Evolutionary conservation across 2,329 filamentous ascomycete species (phyloP).

Genomic region (Dothistroma septosporum): DNA sequence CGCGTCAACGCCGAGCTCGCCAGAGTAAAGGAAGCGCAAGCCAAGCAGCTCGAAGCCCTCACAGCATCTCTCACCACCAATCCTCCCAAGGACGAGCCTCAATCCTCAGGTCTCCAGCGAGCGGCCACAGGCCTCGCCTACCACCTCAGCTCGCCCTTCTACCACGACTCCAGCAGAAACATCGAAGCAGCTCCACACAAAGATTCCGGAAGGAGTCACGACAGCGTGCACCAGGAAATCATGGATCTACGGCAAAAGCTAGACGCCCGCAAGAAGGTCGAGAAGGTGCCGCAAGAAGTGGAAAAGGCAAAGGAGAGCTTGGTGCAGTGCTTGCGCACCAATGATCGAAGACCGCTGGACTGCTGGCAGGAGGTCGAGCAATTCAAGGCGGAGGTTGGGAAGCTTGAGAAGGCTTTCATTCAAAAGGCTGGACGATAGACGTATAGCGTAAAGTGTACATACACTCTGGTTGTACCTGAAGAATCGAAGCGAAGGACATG

Average conservation of each 20-base stretch:
- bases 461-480: background rate
- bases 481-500: background rate
- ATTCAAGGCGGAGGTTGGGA: slow-evolving; percentile 85
- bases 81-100: slow-evolving; percentile 35
- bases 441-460: slow-evolving; percentile 3
- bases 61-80: slow-evolving; percentile 51
- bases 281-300: slow-evolving; percentile 65
- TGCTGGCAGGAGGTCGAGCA: slow-evolving; percentile 90
- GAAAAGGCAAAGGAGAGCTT: slow-evolving; percentile 72
- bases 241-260: slow-evolving; percentile 51
- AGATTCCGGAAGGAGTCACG: slow-evolving; percentile 45
- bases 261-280: slow-evolving; percentile 53
- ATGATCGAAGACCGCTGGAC: slow-evolving; percentile 84
- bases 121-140: slow-evolving; percentile 29
- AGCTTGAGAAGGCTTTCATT: slow-evolving; percentile 82
- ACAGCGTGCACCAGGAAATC: slow-evolving; percentile 55
- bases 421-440: slow-evolving; percentile 62
- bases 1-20: slow-evolving; percentile 83
- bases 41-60: slow-evolving; percentile 63
- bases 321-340: slow-evolving; percentile 72
- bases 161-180: slow-evolving; percentile 34
- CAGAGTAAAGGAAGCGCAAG: slow-evolving; percentile 68
- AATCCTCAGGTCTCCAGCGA: slow-evolving; percentile 12
- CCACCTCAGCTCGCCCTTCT: slow-evolving; percentile 35
- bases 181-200: slow-evolving; percentile 39